phyloP scores from a whole-genome alignment of 345 rosid genomes.

The Firmiana major region DNA sequence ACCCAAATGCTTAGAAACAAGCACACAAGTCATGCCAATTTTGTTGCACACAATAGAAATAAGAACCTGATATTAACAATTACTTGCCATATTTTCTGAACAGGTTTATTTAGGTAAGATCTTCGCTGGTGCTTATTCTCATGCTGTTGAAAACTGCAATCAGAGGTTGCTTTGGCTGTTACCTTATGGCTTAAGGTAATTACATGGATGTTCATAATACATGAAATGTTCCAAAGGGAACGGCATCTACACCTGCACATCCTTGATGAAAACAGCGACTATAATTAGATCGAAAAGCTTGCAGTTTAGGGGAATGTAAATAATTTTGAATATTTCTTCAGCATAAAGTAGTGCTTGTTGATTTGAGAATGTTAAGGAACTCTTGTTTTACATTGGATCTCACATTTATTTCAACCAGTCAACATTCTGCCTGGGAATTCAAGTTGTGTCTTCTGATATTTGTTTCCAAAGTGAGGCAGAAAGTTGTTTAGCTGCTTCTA shows the following conservation, averaged over 20 bases:
- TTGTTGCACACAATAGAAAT: not conserved
- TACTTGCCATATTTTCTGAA: not conserved
- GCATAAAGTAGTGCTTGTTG: not conserved
- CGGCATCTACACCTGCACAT: not conserved
- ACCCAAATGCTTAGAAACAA: not conserved
- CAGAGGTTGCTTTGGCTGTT: too few species aligned
- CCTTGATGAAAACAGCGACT: not conserved
- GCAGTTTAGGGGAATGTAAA: constrained; percentile 1
- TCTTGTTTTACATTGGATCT: not conserved
- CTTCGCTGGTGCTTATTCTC: not conserved
- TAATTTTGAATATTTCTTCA: not conserved
- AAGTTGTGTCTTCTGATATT: not conserved
- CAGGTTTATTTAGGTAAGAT: constrained; percentile 9
- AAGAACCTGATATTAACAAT: constrained; percentile 5
- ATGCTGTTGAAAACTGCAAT: constrained; percentile 4
- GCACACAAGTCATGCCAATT: not conserved
- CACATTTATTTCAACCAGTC: not conserved
- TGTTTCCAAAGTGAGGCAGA: too few species aligned
- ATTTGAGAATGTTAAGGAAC: not conserved
- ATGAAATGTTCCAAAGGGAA: not conserved
- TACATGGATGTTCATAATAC: not conserved
- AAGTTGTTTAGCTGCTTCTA: too few species aligned
- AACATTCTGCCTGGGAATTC: not conserved
- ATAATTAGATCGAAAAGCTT: not conserved
- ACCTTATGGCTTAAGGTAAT: not conserved